Percentiles rank a stretch among this genome's conserved stretches.
Evolutionary conservation across 352 stramenopile species (phyloP).

Genomic region (Globisporangium mamillatum): DNA sequence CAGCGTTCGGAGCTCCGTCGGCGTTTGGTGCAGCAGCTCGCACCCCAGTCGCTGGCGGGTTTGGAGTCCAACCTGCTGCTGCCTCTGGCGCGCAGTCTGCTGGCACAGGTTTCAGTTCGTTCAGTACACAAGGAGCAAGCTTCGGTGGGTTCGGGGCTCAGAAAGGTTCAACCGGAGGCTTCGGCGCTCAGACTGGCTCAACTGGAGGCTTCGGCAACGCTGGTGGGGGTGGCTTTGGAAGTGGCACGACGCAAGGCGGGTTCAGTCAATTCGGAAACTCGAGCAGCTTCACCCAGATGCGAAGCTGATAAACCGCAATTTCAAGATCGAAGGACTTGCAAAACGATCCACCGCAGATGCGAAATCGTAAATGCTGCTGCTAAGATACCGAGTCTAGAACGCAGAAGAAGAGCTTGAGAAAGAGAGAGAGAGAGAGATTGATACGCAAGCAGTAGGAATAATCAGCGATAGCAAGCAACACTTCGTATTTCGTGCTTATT

Average conservation of each 20-base stretch:
- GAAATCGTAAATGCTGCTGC: not conserved
- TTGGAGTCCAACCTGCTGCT: constrained; percentile 14
- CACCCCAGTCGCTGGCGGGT: constrained; percentile 2
- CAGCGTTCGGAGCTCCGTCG: constrained; percentile 33
- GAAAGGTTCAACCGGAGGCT: constrained; percentile 15
- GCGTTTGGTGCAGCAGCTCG: constrained; percentile 14
- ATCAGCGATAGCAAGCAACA: not conserved
- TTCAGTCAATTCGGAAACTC: constrained; percentile 46
- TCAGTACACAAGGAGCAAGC: constrained; percentile 31
- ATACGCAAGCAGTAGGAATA: not conserved
- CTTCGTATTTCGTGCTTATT: not conserved
- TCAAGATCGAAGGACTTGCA: not conserved
- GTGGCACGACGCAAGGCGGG: constrained; percentile 10
- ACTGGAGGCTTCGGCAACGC: constrained; percentile 22
- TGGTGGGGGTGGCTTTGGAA: constrained; percentile 15
- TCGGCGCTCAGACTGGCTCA: constrained; percentile 21
- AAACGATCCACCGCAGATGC: not conserved
- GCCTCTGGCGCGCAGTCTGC: not conserved
- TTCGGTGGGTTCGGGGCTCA: constrained; percentile 40
- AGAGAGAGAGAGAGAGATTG: not conserved
- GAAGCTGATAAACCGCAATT: constrained; percentile 4
- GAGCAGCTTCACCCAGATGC: constrained; percentile 50
- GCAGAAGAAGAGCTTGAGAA: not conserved
- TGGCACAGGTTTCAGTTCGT: constrained; percentile 46
- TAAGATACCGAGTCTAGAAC: not conserved